Base-by-base conservation (phyloP, 306 rosid species). In the Elaeagnus macrophylla region DNA sequence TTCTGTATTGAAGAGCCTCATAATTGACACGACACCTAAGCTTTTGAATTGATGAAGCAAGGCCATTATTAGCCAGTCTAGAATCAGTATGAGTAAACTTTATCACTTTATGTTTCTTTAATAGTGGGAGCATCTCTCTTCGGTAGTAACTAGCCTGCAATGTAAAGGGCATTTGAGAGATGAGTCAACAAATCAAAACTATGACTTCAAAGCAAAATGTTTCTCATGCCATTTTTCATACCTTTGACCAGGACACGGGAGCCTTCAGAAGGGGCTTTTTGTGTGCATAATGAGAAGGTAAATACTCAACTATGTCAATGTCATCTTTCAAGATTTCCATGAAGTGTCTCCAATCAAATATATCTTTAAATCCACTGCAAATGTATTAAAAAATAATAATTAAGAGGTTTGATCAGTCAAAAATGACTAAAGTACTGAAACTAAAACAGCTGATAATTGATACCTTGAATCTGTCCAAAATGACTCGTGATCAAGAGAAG, bases 391-490 rank as follows among this genome's bases (percentile, higher is more conserved):
- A 25, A 25, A n/a, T n/a, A n/a, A n/a, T n/a, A n/a, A n/a, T n/a
- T n/a, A n/a, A n/a, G n/a, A n/a, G n/a, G n/a, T n/a, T n/a, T n/a
- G 46, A 50, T 67, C 61, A 51, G 59, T 12, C 20, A 67, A 35
- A 7, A 51, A 39, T 20, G n/a, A n/a, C n/a, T n/a, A 25, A 25
- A 25, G 32, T 25, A 25, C 2, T 25, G 32, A 25, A 25, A 25
- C 2, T 25, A 25, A 25, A 25, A 25, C 32, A 25, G 32, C 2
- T 25, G 9, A 7, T 11, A 44, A 64, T 67, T 37, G 10, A 48
- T 56, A 93, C 99, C 99, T 93, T 39, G 96, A 94, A 72, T 93
- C 99, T 3, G 99, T 93, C 99, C 99, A 93, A 68, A 84, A 93
- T 0, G 99, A 93, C 48, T 84, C 75, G 20, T 93, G 99, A 67